Base-by-base conservation (phyloP, 2,329 filamentous ascomycete genomes). In the Fusarium secorum region DNA sequence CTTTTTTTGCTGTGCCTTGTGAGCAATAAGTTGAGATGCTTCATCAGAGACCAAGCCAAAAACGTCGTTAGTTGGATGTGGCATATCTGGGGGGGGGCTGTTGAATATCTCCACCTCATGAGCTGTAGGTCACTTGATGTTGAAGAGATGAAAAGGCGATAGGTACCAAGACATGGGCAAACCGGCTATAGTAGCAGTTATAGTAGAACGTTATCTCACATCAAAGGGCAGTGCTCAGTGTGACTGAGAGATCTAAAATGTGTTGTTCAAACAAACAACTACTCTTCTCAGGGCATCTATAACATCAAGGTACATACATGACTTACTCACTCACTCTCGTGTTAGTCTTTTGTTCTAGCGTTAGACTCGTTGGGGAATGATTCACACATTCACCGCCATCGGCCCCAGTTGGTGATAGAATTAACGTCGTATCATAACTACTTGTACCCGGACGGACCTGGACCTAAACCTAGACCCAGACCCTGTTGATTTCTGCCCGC, bases 371-470 rank as follows among this genome's bases (percentile, higher is more conserved):
- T 44, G 53, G 41, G 55, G 71, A 58, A 71, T 74, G 73, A 75
- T 71, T 74, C 69, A 74, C 69, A 59, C 53, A 65, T 75, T 75
- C 73, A 75, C 73, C 73, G 73, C 73, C 73, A 75, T 74, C 72
- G 73, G 73, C 73, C 60, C 68, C 41, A 53, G 48, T 66, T 66
- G 62, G 41, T 66, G 62, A 66, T 66, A 33, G 62, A 67, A 68
- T 67, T 54, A 51, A 67, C 56, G 70, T 72, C 64, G 73, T 75
- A 69, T 75, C 73, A 74, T 75, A 74, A 59, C 70, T 64, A 64
- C 20, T 36, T 42, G 56, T 32, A 58, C 52, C 22, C 42, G 54
- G 54, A 62, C 28, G 45, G 45, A 48, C 59, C 63, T 60, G 28
- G 28, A 32, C 59, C 63, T 60, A 24, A 17, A 56, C 64, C 57